Conservation (phyloP, 305 asterid species). For the Rubia tinctorum region DNA sequence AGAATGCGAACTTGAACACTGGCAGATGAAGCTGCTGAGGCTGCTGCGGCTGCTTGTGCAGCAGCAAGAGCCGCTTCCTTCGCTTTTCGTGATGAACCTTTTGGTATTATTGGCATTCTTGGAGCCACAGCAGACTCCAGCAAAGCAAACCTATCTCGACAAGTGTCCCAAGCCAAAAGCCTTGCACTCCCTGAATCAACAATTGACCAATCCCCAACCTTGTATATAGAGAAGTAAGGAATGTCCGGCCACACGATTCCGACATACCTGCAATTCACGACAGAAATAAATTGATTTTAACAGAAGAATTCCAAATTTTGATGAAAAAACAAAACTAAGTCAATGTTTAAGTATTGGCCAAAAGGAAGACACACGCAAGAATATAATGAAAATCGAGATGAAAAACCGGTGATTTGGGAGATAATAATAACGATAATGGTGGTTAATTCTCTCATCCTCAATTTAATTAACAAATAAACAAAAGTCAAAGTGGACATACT, state of each 20-base stretch:
- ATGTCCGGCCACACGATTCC: constrained; percentile 98
- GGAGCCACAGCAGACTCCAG: constrained; percentile 79
- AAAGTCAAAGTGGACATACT: constrained; percentile 50
- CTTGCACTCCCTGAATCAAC: constrained; percentile 99
- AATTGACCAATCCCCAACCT: constrained; percentile 91
- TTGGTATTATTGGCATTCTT: constrained; percentile 78
- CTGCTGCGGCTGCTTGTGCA: constrained; percentile 92
- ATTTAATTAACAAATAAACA: not conserved
- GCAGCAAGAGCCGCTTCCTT: constrained; percentile 98
- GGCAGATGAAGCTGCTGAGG: constrained; percentile 84
- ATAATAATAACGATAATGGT: not conserved
- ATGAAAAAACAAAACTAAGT: not conserved
- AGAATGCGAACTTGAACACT: constrained; percentile 90
- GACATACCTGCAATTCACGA: constrained; percentile 64
- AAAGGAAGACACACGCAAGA: not conserved
- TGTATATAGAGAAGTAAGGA: constrained; percentile 87
- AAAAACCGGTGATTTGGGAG: not conserved
- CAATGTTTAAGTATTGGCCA: not conserved
- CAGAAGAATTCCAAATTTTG: constrained; percentile 2
- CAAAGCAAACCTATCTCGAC: constrained; percentile 90
- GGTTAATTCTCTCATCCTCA: not conserved
- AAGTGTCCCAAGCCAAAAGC: constrained; percentile 92
- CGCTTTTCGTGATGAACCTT: constrained; percentile 89
- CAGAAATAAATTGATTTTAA: not conserved
- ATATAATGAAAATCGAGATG: not conserved